Evolutionary conservation across 306 rosid genomes (phyloP).

Genomic region (Geum urbanum): DNA sequence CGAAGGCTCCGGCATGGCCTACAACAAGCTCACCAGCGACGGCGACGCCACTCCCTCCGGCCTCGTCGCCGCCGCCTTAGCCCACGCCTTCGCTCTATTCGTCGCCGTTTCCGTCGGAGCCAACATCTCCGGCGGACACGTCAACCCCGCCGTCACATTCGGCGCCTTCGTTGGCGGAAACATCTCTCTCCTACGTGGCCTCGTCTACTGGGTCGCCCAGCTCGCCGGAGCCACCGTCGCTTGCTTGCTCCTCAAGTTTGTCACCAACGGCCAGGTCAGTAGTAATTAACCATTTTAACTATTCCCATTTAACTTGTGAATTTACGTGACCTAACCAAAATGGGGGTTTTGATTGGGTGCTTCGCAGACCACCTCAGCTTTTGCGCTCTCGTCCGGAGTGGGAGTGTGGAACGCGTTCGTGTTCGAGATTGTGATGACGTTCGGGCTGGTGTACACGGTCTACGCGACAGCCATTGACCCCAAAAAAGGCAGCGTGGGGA

Average conservation of each 20-base stretch:
- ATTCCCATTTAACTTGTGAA: neutral
- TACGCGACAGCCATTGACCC: slow-evolving; percentile 90
- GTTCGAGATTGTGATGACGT: slow-evolving; percentile 82
- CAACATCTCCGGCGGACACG: slow-evolving; percentile 94
- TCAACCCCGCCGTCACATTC: slow-evolving; percentile 93
- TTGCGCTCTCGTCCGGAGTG: slow-evolving; percentile 47
- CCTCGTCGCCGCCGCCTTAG: slow-evolving; percentile 63
- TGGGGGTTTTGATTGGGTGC: slow-evolving; percentile 11
- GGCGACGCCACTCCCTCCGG: slow-evolving; percentile 56
- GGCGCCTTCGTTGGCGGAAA: slow-evolving; percentile 82
- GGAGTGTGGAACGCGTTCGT: slow-evolving; percentile 72
- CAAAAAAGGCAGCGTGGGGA: slow-evolving; percentile 67
- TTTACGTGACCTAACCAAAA: neutral
- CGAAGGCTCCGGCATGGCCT: slow-evolving; percentile 75
- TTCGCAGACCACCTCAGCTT: slow-evolving; percentile 55
- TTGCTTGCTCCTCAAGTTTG: slow-evolving; percentile 51
- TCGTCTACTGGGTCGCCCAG: slow-evolving; percentile 82
- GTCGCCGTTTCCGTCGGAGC: slow-evolving; percentile 70
- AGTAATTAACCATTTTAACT: too few relatives aligned
- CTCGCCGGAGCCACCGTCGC: slow-evolving; percentile 77
- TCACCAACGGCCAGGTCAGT: slow-evolving; percentile 52
- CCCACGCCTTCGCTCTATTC: slow-evolving; percentile 75
- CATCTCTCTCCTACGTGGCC: slow-evolving; percentile 66
- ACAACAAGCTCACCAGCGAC: slow-evolving; percentile 59
- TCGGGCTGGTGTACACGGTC: slow-evolving; percentile 86